Evolutionary conservation across 148 eudicot genomes (phyloP), one percentile per base, ranked within the genome.

Genomic region (Oxyria digyna): DNA sequence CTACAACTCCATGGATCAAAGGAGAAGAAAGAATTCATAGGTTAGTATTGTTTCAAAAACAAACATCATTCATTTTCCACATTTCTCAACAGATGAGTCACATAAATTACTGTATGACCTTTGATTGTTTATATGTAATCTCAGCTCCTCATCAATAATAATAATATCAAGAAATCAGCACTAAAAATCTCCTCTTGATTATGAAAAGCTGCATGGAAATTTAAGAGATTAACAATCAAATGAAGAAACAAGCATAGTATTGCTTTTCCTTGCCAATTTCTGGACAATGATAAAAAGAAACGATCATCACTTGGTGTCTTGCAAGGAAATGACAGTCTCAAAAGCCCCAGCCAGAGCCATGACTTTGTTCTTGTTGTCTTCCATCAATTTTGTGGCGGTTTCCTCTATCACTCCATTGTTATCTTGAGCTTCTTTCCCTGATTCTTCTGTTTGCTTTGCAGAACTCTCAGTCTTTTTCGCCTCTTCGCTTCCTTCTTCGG

Each of bases 1-100:
- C 83, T 93, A 72, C 95, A 88, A 72, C 82, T 89, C 69, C 95
- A 89, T 71, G 86, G 82, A 42, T 71, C 80, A 70, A 79, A 78
- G 41, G 72, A 82, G 77, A 80, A n/a, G n/a, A n/a, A 75, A 75
- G 64, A 74, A 59, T 14, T 59, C 21, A 29, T 59, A 59, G 65
- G 20, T 27, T 59, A 14, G 38, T 54, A 54, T 54, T 23, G 65
- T 31, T 59, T 59, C 10, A 59, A n/a, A n/a, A 59, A 29, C 38
- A 15, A 29, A 13, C 65, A 59, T 33, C 10, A 14, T 59, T 14
- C 37, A 59, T 59, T 59, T 29, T 59, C 65, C 65, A 59, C 65
- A 21, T 59, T 59, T 59, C 29, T 31, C 38, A 57, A 29, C 38
- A 27, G 38, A 59, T 31, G 65, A 59, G 1, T 59, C 65, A 4